Conservation (phyloP, 2,329 filamentous ascomycete species). For the Nigrospora osmanthi region DNA sequence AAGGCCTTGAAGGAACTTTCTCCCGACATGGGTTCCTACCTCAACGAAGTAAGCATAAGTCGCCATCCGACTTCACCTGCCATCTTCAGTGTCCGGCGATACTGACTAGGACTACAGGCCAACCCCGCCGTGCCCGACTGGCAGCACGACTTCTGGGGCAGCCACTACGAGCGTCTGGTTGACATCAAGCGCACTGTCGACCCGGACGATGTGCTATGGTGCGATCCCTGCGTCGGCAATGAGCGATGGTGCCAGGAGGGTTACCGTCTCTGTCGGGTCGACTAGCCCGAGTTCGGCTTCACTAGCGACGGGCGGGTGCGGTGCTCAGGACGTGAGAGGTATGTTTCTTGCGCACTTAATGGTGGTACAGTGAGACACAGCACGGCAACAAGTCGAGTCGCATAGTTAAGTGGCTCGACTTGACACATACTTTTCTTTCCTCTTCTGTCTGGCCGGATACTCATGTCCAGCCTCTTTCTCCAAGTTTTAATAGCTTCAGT, state of each 20-base stretch:
- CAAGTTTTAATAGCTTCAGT: no score
- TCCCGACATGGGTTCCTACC: slow-evolving; percentile 32
- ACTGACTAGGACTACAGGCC: slow-evolving; percentile 1
- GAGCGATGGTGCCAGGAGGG: slow-evolving; percentile 27
- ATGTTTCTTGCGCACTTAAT: no score
- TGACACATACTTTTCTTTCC: no score
- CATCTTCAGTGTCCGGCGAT: no score
- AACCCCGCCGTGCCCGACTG: slow-evolving; percentile 27
- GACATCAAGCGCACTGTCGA: slow-evolving; percentile 38
- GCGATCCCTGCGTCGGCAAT: slow-evolving; percentile 37
- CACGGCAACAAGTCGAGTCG: no score
- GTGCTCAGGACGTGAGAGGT: no score
- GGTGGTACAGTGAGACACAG: no score
- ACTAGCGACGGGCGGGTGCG: no score
- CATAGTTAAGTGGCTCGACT: no score
- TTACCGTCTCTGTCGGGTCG: slow-evolving; percentile 10
- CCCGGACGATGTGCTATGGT: slow-evolving; percentile 39
- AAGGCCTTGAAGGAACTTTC: slow-evolving; percentile 29
- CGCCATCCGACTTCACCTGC: background rate
- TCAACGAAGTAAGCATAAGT: slow-evolving; percentile 33
- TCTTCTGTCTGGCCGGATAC: no score
- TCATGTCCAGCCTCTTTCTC: no score
- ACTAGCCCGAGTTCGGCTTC: no score
- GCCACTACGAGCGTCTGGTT: slow-evolving; percentile 35
- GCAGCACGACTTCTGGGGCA: slow-evolving; percentile 33